Conservation (phyloP, 352 stramenopile genomes). For the Globisporangium solare region DNA sequence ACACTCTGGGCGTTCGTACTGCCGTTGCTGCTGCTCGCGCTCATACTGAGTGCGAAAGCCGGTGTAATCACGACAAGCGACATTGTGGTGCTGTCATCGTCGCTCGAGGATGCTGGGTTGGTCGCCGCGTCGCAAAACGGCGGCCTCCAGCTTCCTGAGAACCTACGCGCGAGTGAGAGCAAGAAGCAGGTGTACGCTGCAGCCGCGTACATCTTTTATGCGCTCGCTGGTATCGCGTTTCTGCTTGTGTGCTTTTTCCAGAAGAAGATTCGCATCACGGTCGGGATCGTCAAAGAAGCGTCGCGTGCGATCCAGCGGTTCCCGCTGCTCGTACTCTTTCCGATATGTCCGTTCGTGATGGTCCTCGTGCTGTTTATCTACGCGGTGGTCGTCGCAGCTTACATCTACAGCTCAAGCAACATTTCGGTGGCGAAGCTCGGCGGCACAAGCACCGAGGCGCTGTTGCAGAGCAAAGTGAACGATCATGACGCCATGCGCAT, state of each 20-base stretch:
- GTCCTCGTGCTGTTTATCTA: slow-evolving; percentile 66
- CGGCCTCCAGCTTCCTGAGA: slow-evolving; percentile 41
- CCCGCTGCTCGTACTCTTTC: slow-evolving; percentile 65
- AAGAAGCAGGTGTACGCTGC: slow-evolving; percentile 56
- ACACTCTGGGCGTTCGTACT: slow-evolving; percentile 63
- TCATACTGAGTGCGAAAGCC: slow-evolving; percentile 73
- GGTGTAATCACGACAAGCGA: slow-evolving; percentile 53
- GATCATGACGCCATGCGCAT: slow-evolving; percentile 60
- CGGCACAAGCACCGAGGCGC: slow-evolving; percentile 18
- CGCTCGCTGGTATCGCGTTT: slow-evolving; percentile 50
- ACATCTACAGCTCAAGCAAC: slow-evolving; percentile 60
- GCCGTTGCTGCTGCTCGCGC: slow-evolving; percentile 58
- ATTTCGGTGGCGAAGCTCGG: slow-evolving; percentile 37
- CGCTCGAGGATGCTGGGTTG: slow-evolving; percentile 32
- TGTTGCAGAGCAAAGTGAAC: slow-evolving; percentile 33
- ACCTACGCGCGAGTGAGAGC: slow-evolving; percentile 44
- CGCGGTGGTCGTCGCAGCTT: slow-evolving; percentile 49
- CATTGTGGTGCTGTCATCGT: slow-evolving; percentile 36
- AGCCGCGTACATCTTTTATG: slow-evolving; percentile 62
- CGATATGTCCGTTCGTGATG: slow-evolving; percentile 55
- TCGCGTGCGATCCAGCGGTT: slow-evolving; percentile 56
- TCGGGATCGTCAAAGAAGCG: slow-evolving; percentile 77
- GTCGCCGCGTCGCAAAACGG: slow-evolving; percentile 32
- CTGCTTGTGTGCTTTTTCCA: slow-evolving; percentile 82
- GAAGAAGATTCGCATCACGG: slow-evolving; percentile 72